Evolutionary conservation across 768 basidiomycete species (phyloP).

Genomic region (Boletus sp.): DNA sequence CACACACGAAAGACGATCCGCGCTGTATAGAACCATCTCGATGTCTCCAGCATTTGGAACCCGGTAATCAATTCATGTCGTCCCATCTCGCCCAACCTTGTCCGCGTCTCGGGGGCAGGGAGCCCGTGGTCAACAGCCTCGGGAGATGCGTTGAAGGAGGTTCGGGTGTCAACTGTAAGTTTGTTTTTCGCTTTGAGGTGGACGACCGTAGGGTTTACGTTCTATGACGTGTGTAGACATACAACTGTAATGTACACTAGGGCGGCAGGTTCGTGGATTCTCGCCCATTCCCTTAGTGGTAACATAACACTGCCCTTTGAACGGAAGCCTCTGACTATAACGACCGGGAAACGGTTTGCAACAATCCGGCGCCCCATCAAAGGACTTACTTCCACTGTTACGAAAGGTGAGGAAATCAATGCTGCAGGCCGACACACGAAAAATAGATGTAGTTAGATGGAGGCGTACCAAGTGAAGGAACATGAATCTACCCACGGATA

Average conservation of each 20-base stretch:
- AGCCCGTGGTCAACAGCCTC: constrained; percentile 16
- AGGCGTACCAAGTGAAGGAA: constrained; percentile 20
- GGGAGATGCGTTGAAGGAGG: constrained; percentile 35
- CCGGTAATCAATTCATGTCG: constrained; percentile 16
- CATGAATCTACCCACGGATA: constrained; percentile 21
- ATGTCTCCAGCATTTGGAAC: constrained; percentile 17
- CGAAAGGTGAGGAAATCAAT: constrained; percentile 15
- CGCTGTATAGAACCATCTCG: constrained; percentile 24
- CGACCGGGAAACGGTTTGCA: constrained; percentile 23
- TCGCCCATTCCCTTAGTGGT: no score
- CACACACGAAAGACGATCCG: constrained; percentile 22
- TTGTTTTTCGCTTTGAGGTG: background rate
- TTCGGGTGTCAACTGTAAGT: constrained; percentile 48
- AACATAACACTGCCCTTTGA: background rate
- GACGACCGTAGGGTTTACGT: no score
- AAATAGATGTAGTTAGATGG: constrained; percentile 9
- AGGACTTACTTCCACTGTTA: constrained; percentile 25
- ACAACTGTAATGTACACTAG: constrained; percentile 64
- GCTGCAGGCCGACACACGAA: no score
- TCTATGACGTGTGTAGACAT: constrained; percentile 25
- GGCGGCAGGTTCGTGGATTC: constrained; percentile 34
- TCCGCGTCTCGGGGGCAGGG: constrained; percentile 12
- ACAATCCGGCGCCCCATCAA: constrained; percentile 22
- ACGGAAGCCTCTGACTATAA: constrained; percentile 51
- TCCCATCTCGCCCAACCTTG: constrained; percentile 17